Base-by-base conservation (phyloP, 768 basidiomycete genomes). In the Mycena indigotica region DNA sequence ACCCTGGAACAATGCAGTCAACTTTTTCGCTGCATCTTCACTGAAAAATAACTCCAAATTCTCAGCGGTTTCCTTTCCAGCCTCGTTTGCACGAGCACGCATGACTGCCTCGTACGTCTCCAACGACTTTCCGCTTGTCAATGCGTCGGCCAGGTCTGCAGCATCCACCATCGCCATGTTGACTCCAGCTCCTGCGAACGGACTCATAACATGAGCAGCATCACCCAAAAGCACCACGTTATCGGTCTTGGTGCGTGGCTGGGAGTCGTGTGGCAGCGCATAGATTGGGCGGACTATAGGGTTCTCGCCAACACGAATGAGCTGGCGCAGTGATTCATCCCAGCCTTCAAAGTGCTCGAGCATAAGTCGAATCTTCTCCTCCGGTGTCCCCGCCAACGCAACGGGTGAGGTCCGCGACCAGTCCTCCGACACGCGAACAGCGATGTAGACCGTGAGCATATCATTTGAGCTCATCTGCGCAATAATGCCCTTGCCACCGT, bases 151-250 rank as follows among this genome's bases (percentile, higher is more conserved):
- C 16, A 53, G 40, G 30, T 46, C 45, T 19, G 41, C 5, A 17
- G 64, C 70, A 40, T 71, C 71, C 10, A 56, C 35, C 70, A 72
- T 65, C 23, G 71, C 71, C 24, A 67, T 66, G 56, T 77, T 75
- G 51, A 68, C 73, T 2, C 75, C 73, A 15, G 70, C 70, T 10
- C 75, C 73, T 1, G 67, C 69, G 55, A 73, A 74, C 4, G 72
- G 75, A 3, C 66, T 57, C 72, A 77, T 73, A 5, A 72, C 56
- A 56, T 76, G 74, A 19, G 74, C 74, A 3, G 75, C 72, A 45
- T 75, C 75, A 24, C 74, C 74, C 26, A 70, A 19, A n/a, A 55
- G 41, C 12, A 49, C 45, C 12, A 46, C 25, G 19, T 38, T 25
- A 12, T 25, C 24, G 17, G n/a, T n/a, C 17, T 53, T 53, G 24